A percentile compares a stretch with the other conserved stretches of the same genome.
These are phyloP conservation scores for Diaporthe destruens DNA, from an alignment of 2,329 filamentous ascomycete genomes.

Conservation along the genomic window DNA sequence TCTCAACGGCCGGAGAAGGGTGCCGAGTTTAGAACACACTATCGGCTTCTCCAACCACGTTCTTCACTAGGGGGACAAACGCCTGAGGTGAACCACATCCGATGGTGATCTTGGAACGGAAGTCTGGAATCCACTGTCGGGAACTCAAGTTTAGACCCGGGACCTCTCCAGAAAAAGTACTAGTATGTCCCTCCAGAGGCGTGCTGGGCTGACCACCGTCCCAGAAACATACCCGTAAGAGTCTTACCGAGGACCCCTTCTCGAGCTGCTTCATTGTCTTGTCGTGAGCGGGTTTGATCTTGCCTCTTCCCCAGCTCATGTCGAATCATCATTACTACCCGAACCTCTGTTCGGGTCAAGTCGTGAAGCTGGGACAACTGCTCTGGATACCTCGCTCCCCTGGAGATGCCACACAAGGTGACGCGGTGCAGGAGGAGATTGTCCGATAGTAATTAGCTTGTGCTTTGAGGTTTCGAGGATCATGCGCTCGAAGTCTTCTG, in stretches of 20 bases:
- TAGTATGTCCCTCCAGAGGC: too few species aligned
- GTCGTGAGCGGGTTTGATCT: too few species aligned
- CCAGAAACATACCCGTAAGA: too few species aligned
- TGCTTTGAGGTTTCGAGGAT: constrained; percentile 94
- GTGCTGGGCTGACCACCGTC: background rate
- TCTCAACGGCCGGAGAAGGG: too few species aligned
- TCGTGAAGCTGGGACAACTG: too few species aligned
- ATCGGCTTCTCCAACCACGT: background rate
- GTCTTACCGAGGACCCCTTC: too few species aligned
- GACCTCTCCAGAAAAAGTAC: background rate
- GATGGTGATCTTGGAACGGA: background rate
- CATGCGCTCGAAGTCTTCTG: constrained; percentile 96
- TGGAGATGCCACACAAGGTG: constrained; percentile 93
- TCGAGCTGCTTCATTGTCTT: too few species aligned
- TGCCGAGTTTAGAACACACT: too few species aligned
- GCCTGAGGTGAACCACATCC: background rate
- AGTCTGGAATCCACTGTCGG: background rate
- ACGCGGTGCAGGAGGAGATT: constrained; percentile 91
- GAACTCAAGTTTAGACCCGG: background rate
- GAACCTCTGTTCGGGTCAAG: too few species aligned
- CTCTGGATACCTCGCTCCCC: constrained; percentile 92
- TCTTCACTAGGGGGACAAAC: background rate
- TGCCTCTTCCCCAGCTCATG: too few species aligned
- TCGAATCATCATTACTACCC: too few species aligned
- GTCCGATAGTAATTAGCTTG: constrained; percentile 98